Evolutionary conservation across 495 filamentous ascomycete species (phyloP), one percentile per base, ranked within the genome.

Genomic region (Penicillium bialowiezense): DNA sequence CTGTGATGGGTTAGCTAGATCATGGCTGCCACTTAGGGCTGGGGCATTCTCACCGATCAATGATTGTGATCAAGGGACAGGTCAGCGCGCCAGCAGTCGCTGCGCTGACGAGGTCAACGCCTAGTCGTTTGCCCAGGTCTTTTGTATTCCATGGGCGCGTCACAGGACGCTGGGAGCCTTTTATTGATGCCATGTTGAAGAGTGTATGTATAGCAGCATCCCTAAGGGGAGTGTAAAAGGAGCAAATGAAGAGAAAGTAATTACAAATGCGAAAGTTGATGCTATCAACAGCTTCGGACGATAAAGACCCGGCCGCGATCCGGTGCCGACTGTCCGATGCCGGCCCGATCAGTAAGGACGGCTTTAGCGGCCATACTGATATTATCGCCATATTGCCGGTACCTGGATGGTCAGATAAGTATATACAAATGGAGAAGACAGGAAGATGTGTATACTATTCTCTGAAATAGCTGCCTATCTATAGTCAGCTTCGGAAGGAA

Each of bases 1-100:
- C 90, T 96, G 58, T 21, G 41, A 29, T 7, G 7, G 47, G 59
- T 34, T 62, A 37, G 15, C 34, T 24, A 4, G n/a, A 10, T 18
- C 21, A 9, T 18, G 23, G 21, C 26, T 21, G 19, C 26, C 18
- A 10, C 12, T 20, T 13, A 29, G 15, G 18, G 29, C 54, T 46
- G 15, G 43, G n/a, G 19, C 32, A 38, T 33, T 24, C 77, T 36
- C 75, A 95, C 89, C 89, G 85, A 67, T 96, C 92, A 72, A 97
- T 93, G 32, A 95, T 85, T 9, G 87, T 88, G 49, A 97, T 95
- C 23, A 93, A 60, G 7, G 92, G 92, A 54, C 92, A 88, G 54
- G 96, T 85, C 35, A 93, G 70, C 21, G 81, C 81, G n/a, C 89
- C 90, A 6, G 92, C 92, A 7, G 78, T 76, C 9, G 82, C 78